Base-by-base conservation (phyloP, 2,329 filamentous ascomycete genomes). In the Colletotrichum zoysiae region DNA sequence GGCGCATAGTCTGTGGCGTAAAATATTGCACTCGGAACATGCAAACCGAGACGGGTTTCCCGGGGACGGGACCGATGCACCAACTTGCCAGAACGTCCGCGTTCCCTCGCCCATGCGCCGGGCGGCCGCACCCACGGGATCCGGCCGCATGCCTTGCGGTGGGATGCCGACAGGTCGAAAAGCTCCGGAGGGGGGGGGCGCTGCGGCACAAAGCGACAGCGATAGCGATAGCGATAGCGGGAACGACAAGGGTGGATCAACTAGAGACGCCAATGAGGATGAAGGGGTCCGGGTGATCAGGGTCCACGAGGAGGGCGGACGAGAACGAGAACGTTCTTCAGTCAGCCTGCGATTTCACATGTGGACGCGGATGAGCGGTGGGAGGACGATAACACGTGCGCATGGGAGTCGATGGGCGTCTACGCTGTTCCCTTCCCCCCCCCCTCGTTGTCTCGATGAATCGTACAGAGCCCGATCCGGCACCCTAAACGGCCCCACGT, bases 401-500 rank as follows among this genome's bases (percentile, higher is more conserved):
- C 69, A 72, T 72, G 23, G 42, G 55, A 70, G 3, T 14, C 46
- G 40, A 40, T 12, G 20, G 18, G 53, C 42, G 1, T 20, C 55
- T 65, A 72, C 65, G 70, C 69, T 72, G n/a, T 48, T 23, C 23
- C 20, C 44, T 58, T 23, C 12, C 23, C 51, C 51, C n/a, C n/a
- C 46, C 55, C 30, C 16, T 58, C n/a, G 6, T 23, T 35, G 60
- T 38, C 18, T 23, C 65, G 70, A 69, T 69, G 35, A 42, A 44
- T 35, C 30, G 35, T 60, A 5, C 3, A 60, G 40, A 23, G 33
- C 65, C 59, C 70, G 70, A 72, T 72, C 59, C 59, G n/a, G 55
- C 46, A 12, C 40, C 20, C 3, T 46, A 9, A 53, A 11, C 12
- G 18, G 65, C 70, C 70, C 70, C 70, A 72, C 70, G 70, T 72